Evolutionary conservation across 352 stramenopile genomes (phyloP), one percentile per base, ranked within the genome.

Genomic region (Blastocystis sp.): DNA sequence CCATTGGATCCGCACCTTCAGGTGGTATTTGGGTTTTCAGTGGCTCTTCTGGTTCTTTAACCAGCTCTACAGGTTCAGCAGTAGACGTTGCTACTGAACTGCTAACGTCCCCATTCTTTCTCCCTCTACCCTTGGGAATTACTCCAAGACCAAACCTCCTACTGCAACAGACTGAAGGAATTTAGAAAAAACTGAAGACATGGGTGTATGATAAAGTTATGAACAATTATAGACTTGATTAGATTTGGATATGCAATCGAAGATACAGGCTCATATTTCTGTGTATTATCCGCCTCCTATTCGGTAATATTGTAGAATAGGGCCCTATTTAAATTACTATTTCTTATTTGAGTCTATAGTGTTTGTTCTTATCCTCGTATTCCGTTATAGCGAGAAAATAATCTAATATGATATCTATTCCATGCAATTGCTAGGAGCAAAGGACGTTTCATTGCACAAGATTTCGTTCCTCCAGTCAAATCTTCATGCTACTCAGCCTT

Each of bases 181-280:
- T 37, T 81, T 81, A 4, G 70, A 81, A 33, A 81, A 60, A 30
- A 57, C 62, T 6, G 44, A 79, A 62, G 37, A 33, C 30, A 81
- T 81, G 5, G 22, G 17, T 9, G 11, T 40, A 27, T 0, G 37
- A 48, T 24, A 53, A 75, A 44, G 62, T 53, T 42, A 40, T 75
- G 40, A 48, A 48, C 40, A 48, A 48, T 35, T 15, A 75, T 66
- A 75, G 62, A 75, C 48, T 75, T 35, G 62, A 44, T 75, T 75
- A 24, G 62, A 44, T 35, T 75, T n/a, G 19, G 19, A 24, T 6
- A 40, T 75, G n/a, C 9, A 48, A 9, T 48, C 40, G 40, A 48
- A 48, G 40, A 48, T 48, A 48, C 9, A 9, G 40, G 40, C 40
- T 48, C 40, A 48, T 2, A 48, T 48, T 48, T 48, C 40, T 48